These are phyloP conservation scores for Cladosporium oxysporum DNA, from an alignment of 2,329 filamentous ascomycete species.

Conservation along the genomic window DNA sequence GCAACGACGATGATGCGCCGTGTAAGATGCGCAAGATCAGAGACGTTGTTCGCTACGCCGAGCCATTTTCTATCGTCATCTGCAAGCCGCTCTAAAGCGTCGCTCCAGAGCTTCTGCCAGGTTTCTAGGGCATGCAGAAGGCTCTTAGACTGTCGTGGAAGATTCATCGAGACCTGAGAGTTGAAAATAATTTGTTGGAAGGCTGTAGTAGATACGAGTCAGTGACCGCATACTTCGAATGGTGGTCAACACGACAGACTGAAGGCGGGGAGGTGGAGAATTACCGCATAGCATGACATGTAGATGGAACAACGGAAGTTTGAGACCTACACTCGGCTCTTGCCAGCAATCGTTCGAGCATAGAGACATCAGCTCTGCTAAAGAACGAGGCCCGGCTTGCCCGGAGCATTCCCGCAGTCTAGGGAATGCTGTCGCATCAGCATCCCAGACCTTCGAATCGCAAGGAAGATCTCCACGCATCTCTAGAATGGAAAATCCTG, in stretches of 20 bases:
- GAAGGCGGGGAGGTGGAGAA: not conserved
- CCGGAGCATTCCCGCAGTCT: not conserved
- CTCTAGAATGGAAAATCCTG: slow-evolving; percentile 15
- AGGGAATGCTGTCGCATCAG: not conserved
- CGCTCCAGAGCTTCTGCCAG: slow-evolving; percentile 10
- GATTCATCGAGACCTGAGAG: slow-evolving; percentile 9
- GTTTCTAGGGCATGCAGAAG: not conserved
- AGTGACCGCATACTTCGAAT: not conserved
- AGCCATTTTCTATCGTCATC: slow-evolving; percentile 10
- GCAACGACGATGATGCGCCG: not conserved
- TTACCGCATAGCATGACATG: slow-evolving; percentile 1
- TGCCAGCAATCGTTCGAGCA: not conserved
- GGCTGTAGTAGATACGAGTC: not conserved
- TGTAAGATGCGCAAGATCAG: not conserved
- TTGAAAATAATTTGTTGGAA: slow-evolving; percentile 20
- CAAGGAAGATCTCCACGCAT: slow-evolving; percentile 20
- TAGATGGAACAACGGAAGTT: not conserved
- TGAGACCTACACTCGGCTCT: not conserved
- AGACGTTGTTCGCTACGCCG: slow-evolving; percentile 15
- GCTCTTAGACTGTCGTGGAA: not conserved
- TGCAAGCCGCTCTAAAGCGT: slow-evolving; percentile 1
- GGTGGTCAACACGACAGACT: not conserved
- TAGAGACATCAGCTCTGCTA: not conserved
- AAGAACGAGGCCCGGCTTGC: too few species aligned
- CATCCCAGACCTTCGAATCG: slow-evolving; percentile 5